These are phyloP conservation scores for Tylopilus felleus DNA, from an alignment of 768 basidiomycete species.

Conservation along the genomic window DNA sequence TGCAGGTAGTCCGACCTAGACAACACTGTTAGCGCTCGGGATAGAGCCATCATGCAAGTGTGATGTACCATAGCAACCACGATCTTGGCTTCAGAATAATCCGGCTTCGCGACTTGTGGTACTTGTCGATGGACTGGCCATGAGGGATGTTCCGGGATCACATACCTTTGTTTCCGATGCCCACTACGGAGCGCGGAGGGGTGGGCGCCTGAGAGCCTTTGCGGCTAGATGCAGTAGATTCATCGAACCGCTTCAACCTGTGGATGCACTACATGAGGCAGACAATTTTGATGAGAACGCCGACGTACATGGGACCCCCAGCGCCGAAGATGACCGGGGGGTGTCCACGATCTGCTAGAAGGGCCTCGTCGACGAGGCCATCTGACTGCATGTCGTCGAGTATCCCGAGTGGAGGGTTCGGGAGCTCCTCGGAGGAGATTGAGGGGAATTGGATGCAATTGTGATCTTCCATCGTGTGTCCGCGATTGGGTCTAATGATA, in stretches of 20 bases:
- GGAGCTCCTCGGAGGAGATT: slow-evolving; percentile 3
- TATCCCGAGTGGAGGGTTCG: slow-evolving; percentile 14
- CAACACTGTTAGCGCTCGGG: background rate
- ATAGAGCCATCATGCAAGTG: background rate
- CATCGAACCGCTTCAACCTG: slow-evolving; percentile 79
- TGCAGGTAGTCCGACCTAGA: slow-evolving; percentile 92
- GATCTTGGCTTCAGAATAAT: slow-evolving; percentile 98
- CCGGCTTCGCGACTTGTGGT: slow-evolving; percentile 82
- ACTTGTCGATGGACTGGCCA: background rate
- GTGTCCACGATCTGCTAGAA: slow-evolving; percentile 13
- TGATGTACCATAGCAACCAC: slow-evolving; percentile 87
- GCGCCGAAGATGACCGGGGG: slow-evolving; percentile 68
- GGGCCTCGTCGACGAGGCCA: slow-evolving; percentile 10
- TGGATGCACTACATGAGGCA: background rate
- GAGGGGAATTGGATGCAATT: slow-evolving; percentile 13
- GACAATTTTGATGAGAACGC: background rate
- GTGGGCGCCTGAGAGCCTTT: slow-evolving; percentile 71
- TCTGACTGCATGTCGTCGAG: slow-evolving; percentile 28
- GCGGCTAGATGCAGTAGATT: slow-evolving; percentile 67
- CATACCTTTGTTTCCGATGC: slow-evolving; percentile 84
- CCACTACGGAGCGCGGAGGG: slow-evolving; percentile 79
- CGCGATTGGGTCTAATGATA: background rate
- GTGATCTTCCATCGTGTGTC: slow-evolving; percentile 19
- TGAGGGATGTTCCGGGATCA: slow-evolving; percentile 1
- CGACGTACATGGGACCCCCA: slow-evolving; percentile 66